Evolutionary conservation across 192 early-diverging fungal genomes (phyloP).

Genomic region (Coemansia sp.): DNA sequence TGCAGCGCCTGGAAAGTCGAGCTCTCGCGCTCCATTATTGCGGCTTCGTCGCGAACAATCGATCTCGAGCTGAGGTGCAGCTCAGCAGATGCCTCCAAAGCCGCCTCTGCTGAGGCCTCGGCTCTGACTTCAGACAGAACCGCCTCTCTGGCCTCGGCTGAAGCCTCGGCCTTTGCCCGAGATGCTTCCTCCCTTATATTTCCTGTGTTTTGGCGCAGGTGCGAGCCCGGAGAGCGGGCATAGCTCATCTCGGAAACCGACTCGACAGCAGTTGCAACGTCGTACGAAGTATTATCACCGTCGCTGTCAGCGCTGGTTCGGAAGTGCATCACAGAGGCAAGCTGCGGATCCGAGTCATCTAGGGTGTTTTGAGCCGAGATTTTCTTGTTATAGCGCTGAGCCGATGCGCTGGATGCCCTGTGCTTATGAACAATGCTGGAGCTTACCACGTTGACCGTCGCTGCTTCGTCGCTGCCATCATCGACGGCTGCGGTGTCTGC

Average conservation of each 20-base stretch:
- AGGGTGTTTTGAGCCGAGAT: background rate
- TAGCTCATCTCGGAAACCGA: slow-evolving; percentile 1
- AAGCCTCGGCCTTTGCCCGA: slow-evolving; percentile 26
- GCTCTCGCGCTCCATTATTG: background rate
- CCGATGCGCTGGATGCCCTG: background rate
- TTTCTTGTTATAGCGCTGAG: background rate
- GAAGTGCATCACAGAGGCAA: background rate
- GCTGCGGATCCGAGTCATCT: background rate
- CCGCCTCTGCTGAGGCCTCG: slow-evolving; percentile 40
- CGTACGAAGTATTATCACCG: background rate
- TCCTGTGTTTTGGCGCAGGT: background rate
- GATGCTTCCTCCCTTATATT: slow-evolving; percentile 25
- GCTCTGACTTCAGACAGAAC: slow-evolving; percentile 38
- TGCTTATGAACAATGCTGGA: background rate
- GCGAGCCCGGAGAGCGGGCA: slow-evolving; percentile 14
- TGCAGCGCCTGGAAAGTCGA: background rate
- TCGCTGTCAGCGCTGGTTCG: background rate
- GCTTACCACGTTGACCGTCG: background rate
- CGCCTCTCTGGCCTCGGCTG: slow-evolving; percentile 29
- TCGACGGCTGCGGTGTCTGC: background rate
- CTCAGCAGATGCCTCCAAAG: slow-evolving; percentile 32
- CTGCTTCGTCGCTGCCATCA: background rate
- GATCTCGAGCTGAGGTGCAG: slow-evolving; percentile 22
- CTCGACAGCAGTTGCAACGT: background rate
- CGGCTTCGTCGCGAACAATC: slow-evolving; percentile 32